phyloP scores from a whole-genome alignment of 169 alveolate genomes.

The Eimeria praecox region DNA sequence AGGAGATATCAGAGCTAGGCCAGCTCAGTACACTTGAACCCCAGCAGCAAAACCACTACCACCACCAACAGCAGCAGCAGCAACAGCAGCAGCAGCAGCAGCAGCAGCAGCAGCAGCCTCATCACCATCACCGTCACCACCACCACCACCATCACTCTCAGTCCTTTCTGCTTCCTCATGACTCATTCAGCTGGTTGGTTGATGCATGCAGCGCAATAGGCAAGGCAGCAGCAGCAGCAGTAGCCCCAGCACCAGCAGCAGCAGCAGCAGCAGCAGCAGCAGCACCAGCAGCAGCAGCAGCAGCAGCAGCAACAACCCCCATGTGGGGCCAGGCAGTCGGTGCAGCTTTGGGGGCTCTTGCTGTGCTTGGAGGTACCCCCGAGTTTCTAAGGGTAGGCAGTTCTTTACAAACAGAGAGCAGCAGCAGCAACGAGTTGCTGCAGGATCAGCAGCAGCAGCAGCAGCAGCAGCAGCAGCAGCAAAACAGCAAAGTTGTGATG shows the following conservation, averaged over 20 bases:
- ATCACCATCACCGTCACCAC: slow-evolving; percentile 2
- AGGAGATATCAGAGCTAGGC: not conserved
- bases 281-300: not conserved
- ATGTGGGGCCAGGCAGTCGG: slow-evolving; percentile 52
- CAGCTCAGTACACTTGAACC: not conserved
- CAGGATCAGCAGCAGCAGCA: slow-evolving; percentile 12
- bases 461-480: slow-evolving; percentile 47
- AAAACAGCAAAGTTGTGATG: slow-evolving; percentile 22
- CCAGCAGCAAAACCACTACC: not conserved
- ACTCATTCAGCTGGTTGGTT: not conserved
- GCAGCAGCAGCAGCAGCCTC: not conserved
- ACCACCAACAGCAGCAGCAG: slow-evolving; percentile 16
- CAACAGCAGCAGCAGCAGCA: not conserved
- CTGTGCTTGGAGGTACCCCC: slow-evolving; percentile 71
- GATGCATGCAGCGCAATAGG: slow-evolving; percentile 32
- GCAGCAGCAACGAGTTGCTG: slow-evolving; percentile 36
- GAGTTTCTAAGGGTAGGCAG: slow-evolving; percentile 79
- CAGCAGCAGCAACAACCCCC: not conserved
- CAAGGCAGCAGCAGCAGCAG: not conserved
- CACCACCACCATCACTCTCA: not conserved
- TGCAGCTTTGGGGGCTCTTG: slow-evolving; percentile 77
- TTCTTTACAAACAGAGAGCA: slow-evolving; percentile 17
- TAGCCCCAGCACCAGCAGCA: not conserved
- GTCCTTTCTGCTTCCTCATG: not conserved
- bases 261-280: slow-evolving; percentile 38